Base-by-base conservation (phyloP, 352 stramenopile species). In the Globisporangium emineosum region DNA sequence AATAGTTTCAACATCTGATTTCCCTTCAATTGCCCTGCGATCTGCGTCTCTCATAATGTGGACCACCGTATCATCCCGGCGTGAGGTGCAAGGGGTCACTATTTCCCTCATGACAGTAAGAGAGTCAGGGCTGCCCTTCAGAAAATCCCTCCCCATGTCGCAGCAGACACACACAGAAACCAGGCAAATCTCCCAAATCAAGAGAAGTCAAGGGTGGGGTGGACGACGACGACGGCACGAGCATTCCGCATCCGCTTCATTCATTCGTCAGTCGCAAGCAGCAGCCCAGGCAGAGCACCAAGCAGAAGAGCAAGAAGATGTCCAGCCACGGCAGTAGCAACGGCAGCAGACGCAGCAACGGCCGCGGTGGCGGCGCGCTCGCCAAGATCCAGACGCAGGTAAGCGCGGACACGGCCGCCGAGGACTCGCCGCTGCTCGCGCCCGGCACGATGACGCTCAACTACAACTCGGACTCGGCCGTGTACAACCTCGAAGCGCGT, bases 381-480 rank as follows among this genome's bases (percentile, higher is more conserved):
- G 62, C 73, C 37, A 72, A 33, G 29, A 43, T 71, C 59, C 63
- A 53, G 40, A 66, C 59, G 30, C 60, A 81, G 51, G 27, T 33
- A 50, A 59, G 72, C 45, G 57, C 51, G 12, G 62, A 64, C 33
- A 53, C 60, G 5, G 50, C 45, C 17, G 57, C 42, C 30, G 80
- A 87, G 60, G 62, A 50, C 55, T 88, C 79, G 25, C 79, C 82
- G 15, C 69, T 93, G 64, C 72, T 93, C 29, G 70, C 73, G 47
- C 33, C 67, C 0, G 76, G 77, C 30, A 66, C 56, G 9, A 67
- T 89, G 35, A 77, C 81, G 64, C 76, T 90, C 53, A 90, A 94
- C 64, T 94, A 94, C 71, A 94, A 94, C 76, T 94, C 86, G 50
- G 86, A 94, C 62, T 93, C 86, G 63, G 86, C 80, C 47, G 77